A percentile compares a stretch with the other conserved stretches of the same genome.
Evolutionary conservation across 441 rosid species (phyloP).

Genomic region (Populus hybrid): DNA sequence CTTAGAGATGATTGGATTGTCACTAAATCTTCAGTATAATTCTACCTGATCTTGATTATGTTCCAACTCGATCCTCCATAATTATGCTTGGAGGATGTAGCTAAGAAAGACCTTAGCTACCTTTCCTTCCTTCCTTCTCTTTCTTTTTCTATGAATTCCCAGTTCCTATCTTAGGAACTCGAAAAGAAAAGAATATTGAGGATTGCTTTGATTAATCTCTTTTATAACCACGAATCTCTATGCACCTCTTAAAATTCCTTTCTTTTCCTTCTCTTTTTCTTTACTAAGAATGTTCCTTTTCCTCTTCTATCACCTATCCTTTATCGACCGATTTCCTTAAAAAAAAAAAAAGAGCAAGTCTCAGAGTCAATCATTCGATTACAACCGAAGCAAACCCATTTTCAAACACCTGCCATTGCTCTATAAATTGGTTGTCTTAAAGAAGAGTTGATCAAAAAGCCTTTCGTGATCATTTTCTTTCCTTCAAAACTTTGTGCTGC

Average conservation of each 20-base stretch:
- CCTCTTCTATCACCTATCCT: slow-evolving; percentile 18
- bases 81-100: too few species aligned
- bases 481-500: background rate
- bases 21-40: too few species aligned
- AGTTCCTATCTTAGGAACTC: slow-evolving; percentile 17
- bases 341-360: background rate
- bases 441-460: background rate
- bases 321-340: too few species aligned
- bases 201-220: background rate
- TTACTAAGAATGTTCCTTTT: slow-evolving; percentile 1
- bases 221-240: slow-evolving; percentile 12
- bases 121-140: background rate
- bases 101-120: background rate
- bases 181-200: slow-evolving; percentile 39
- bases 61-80: too few species aligned
- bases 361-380: background rate
- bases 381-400: slow-evolving; percentile 10
- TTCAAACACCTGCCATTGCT: background rate
- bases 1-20: too few species aligned
- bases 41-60: too few species aligned
- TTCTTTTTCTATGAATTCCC: background rate
- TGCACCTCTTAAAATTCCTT: background rate
- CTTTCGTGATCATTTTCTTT: background rate
- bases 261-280: background rate
- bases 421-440: slow-evolving; percentile 19